These are phyloP conservation scores for Lanzia echinophila DNA, from an alignment of 2,329 filamentous ascomycete species.

Conservation along the genomic window DNA sequence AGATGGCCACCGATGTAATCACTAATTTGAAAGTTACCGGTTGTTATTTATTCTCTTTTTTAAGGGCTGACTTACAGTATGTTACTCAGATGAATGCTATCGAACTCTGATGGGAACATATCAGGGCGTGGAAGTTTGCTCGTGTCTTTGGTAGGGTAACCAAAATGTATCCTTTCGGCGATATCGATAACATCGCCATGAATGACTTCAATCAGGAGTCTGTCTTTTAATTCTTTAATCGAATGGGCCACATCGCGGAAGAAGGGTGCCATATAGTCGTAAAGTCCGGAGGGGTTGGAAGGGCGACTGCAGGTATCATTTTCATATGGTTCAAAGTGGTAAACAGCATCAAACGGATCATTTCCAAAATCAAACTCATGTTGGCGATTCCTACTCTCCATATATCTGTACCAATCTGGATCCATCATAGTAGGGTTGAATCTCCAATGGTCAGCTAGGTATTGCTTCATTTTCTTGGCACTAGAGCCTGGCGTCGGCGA, in stretches of 20 bases:
- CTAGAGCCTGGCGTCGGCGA: neutral
- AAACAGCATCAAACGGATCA: constrained; percentile 11
- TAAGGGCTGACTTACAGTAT: constrained; percentile 12
- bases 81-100: constrained; percentile 17
- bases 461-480: neutral
- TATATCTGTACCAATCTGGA: neutral
- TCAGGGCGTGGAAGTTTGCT: neutral
- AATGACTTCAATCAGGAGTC: constrained; percentile 14
- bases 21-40: neutral
- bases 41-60: neutral
- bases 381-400: neutral
- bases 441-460: neutral
- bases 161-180: constrained; percentile 14
- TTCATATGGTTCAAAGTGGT: neutral
- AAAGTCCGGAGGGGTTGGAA: constrained; percentile 7
- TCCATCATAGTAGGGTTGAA: neutral
- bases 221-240: constrained; percentile 8
- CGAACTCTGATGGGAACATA: constrained; percentile 11
- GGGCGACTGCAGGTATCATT: neutral
- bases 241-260: constrained; percentile 10
- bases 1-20: constrained; percentile 14
- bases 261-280: constrained; percentile 13
- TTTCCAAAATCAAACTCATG: constrained; percentile 4
- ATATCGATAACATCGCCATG: constrained; percentile 15
- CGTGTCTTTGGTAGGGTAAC: neutral